Percentiles rank a stretch among this genome's conserved stretches.
phyloP scores from a whole-genome alignment of 352 stramenopile species.

The Phytophthora tubulina region DNA sequence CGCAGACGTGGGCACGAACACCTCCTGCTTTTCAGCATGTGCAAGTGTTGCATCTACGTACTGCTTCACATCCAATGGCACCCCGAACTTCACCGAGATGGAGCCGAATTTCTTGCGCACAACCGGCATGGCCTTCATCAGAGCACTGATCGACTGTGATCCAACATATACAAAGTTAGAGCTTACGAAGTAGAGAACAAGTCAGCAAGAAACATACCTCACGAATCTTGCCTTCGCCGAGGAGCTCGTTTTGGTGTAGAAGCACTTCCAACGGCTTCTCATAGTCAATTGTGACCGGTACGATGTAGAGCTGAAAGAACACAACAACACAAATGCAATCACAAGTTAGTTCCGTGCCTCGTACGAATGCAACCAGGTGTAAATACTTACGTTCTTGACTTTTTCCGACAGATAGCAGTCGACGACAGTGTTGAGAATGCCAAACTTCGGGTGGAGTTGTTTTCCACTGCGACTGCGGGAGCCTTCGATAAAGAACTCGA shows the following conservation, averaged over 20 bases:
- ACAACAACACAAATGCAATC: slow-evolving; percentile 3
- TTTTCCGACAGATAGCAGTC: slow-evolving; percentile 75
- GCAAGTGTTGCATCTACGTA: slow-evolving; percentile 47
- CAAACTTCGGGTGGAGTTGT: slow-evolving; percentile 85
- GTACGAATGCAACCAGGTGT: not conserved
- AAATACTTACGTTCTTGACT: slow-evolving; percentile 75
- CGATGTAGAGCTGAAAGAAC: slow-evolving; percentile 68
- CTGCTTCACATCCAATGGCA: slow-evolving; percentile 72
- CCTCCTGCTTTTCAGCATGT: slow-evolving; percentile 42
- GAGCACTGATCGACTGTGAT: slow-evolving; percentile 61
- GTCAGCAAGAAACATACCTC: slow-evolving; percentile 46
- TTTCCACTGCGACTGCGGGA: slow-evolving; percentile 87
- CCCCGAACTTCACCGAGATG: slow-evolving; percentile 81
- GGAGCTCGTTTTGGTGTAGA: slow-evolving; percentile 83
- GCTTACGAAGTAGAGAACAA: too few relatives aligned
- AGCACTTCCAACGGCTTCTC: slow-evolving; percentile 87
- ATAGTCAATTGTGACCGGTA: slow-evolving; percentile 89
- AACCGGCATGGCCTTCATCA: slow-evolving; percentile 76
- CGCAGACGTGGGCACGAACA: slow-evolving; percentile 42
- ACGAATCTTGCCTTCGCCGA: slow-evolving; percentile 84
- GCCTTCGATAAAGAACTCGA: slow-evolving; percentile 91
- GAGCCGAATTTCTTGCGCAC: slow-evolving; percentile 86
- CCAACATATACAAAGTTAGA: slow-evolving; percentile 3
- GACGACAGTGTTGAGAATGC: slow-evolving; percentile 76
- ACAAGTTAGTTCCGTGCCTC: slow-evolving; percentile 7